These are phyloP conservation scores for Phytopythium delawarense DNA, from an alignment of 352 stramenopile species.

Conservation along the genomic window DNA sequence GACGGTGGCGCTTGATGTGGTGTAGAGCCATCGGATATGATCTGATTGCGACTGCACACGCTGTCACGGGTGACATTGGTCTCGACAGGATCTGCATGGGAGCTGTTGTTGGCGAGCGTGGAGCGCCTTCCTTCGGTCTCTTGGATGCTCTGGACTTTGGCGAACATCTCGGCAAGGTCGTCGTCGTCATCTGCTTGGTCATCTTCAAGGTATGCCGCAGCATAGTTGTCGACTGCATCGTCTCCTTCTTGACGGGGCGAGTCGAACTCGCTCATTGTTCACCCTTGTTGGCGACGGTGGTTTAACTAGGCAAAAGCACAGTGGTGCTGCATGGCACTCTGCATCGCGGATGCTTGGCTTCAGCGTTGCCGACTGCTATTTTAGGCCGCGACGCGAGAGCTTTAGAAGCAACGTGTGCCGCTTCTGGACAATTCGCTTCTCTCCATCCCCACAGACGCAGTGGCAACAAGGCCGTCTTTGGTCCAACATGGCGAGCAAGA, in stretches of 20 bases:
- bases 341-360: background rate
- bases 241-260: slow-evolving; percentile 10
- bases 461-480: background rate
- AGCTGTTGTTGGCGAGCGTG: background rate
- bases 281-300: background rate
- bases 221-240: slow-evolving; percentile 31
- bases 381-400: background rate
- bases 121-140: slow-evolving; percentile 27
- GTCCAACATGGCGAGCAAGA: slow-evolving; percentile 15
- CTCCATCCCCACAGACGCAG: background rate
- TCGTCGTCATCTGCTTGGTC: slow-evolving; percentile 45
- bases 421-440: background rate
- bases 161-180: slow-evolving; percentile 67
- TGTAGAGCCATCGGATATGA: too few species aligned
- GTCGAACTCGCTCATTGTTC: slow-evolving; percentile 3
- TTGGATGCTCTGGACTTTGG: slow-evolving; percentile 69
- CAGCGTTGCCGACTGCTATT: background rate
- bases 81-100: background rate
- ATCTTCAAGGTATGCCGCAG: slow-evolving; percentile 38
- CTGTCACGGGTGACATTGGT: background rate
- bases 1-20: background rate
- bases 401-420: background rate
- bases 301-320: background rate
- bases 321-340: background rate
- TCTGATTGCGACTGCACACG: background rate